Conservation (phyloP, 2,329 filamentous ascomycete species). For the Colletotrichum sp. region DNA sequence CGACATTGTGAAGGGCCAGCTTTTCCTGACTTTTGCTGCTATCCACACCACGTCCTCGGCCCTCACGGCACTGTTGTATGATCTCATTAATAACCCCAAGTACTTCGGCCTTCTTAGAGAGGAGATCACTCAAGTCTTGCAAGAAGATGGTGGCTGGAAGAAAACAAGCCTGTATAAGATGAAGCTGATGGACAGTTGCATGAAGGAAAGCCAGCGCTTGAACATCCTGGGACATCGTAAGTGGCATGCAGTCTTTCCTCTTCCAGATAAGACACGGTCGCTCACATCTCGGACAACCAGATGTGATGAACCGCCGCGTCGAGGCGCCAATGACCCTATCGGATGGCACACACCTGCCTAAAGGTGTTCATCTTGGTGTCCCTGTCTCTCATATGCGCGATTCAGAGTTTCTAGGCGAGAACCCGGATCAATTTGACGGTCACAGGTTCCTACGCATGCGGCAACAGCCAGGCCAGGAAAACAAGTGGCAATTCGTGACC, state of each 20-base stretch:
- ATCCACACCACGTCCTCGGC: background rate
- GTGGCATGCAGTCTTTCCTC: background rate
- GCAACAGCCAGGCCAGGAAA: background rate
- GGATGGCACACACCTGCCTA: background rate
- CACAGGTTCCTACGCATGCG: background rate
- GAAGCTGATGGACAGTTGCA: background rate
- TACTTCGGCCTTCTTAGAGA: background rate
- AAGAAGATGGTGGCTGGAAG: background rate
- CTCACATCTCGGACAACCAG: background rate
- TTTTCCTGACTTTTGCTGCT: background rate
- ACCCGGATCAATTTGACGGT: background rate
- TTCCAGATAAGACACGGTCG: accelerated
- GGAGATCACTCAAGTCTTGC: background rate
- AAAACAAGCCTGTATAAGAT: background rate
- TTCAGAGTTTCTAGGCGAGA: background rate
- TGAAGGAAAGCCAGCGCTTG: background rate
- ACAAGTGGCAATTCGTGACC: background rate
- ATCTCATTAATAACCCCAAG: background rate
- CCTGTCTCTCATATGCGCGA: background rate
- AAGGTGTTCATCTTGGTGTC: background rate
- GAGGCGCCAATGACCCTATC: background rate
- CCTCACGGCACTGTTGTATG: background rate
- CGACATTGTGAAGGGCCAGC: background rate
- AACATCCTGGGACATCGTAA: background rate
- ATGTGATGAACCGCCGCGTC: background rate